These are phyloP conservation scores for Fusarium stilboides DNA, from an alignment of 2,329 filamentous ascomycete species.

Conservation along the genomic window DNA sequence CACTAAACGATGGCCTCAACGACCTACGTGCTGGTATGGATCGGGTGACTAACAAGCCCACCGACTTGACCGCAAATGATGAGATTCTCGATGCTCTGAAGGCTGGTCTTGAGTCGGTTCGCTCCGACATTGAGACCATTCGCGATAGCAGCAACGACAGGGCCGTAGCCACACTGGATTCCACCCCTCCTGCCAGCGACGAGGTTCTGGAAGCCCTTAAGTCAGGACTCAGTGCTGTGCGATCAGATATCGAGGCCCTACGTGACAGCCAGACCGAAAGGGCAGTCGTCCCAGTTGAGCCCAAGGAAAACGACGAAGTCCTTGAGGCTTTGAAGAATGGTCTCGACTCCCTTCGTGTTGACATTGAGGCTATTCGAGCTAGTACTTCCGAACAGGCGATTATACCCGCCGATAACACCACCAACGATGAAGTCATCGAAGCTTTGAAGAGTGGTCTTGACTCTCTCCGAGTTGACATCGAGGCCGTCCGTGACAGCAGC, in stretches of 20 bases:
- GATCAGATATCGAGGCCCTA: conserved; percentile 83
- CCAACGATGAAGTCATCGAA: conserved; percentile 43
- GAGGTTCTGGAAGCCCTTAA: conserved; percentile 91
- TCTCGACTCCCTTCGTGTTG: conserved; percentile 43
- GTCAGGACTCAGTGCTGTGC: conserved; percentile 82
- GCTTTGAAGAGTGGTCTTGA: conserved; percentile 42
- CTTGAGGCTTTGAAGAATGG: conserved; percentile 71
- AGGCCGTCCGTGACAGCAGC: conserved; percentile 74
- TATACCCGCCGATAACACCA: conserved; percentile 26
- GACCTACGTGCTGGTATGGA: conserved; percentile 85
- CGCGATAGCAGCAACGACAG: conserved; percentile 70
- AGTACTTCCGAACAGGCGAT: conserved; percentile 66
- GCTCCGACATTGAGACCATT: conserved; percentile 83
- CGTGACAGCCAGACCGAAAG: conserved; percentile 68
- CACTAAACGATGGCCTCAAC: conserved; percentile 88
- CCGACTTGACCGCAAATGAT: conserved; percentile 86
- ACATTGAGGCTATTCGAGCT: conserved; percentile 63
- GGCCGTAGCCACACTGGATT: conserved; percentile 61
- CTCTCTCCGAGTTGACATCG: conserved; percentile 37
- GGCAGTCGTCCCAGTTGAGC: conserved; percentile 55
- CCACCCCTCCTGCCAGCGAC: conserved; percentile 75
- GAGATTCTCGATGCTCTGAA: conserved; percentile 92
- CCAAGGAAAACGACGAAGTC: conserved; percentile 83
- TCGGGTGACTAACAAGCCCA: conserved; percentile 81
- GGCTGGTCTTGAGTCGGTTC: conserved; percentile 82